phyloP scores from a whole-genome alignment of 371 early-diverging fungal species.

The Circinella minor region DNA sequence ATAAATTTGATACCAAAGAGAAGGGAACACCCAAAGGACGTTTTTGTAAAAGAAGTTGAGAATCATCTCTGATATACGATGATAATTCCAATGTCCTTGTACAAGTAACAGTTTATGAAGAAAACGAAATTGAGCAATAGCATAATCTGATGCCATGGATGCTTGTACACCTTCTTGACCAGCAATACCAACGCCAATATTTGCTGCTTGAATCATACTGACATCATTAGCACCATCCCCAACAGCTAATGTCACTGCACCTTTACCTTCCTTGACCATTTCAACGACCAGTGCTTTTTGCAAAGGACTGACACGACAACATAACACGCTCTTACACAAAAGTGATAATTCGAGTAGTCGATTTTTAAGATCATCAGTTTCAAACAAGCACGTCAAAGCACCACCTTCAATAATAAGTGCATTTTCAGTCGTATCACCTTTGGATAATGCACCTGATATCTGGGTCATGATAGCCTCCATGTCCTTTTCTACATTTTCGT shows the following conservation, averaged over 20 bases:
- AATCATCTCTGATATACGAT: slow-evolving; percentile 80
- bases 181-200: slow-evolving; percentile 92
- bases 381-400: slow-evolving; percentile 81
- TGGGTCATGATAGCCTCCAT: slow-evolving; percentile 41
- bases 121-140: slow-evolving; percentile 84
- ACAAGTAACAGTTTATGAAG: slow-evolving; percentile 77
- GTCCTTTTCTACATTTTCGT: slow-evolving; percentile 31
- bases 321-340: slow-evolving; percentile 87
- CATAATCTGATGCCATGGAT: slow-evolving; percentile 88
- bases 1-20: slow-evolving; percentile 88
- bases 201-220: slow-evolving; percentile 90
- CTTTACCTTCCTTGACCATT: slow-evolving; percentile 81
- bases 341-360: slow-evolving; percentile 77
- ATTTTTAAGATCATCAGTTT: slow-evolving; percentile 61
- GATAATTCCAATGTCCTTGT: slow-evolving; percentile 86
- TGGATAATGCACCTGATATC: slow-evolving; percentile 10
- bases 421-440: slow-evolving; percentile 2
- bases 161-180: slow-evolving; percentile 96
- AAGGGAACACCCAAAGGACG: slow-evolving; percentile 76
- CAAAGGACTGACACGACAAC: slow-evolving; percentile 94
- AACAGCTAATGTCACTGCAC: slow-evolving; percentile 85
- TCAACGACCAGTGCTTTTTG: slow-evolving; percentile 97
- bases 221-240: slow-evolving; percentile 98
- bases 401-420: slow-evolving; percentile 93
- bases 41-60: slow-evolving; percentile 85